Conservation (phyloP, 345 rosid species). For the Jatropha curcas region DNA sequence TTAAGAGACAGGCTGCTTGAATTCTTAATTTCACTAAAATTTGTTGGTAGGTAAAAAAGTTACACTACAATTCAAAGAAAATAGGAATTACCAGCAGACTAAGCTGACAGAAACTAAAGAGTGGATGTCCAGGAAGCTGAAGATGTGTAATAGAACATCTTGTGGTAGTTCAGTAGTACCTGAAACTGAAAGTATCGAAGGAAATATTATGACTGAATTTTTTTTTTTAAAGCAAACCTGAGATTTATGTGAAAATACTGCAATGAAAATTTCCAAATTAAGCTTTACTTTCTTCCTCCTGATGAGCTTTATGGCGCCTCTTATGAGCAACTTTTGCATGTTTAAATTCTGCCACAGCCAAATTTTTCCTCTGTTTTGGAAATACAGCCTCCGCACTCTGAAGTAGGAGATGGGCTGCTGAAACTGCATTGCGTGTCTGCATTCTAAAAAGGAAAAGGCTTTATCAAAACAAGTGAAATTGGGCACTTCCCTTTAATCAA, state of each 20-base stretch:
- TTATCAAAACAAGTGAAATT: not conserved
- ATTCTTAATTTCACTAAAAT: not conserved
- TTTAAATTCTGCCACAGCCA: constrained; percentile 66
- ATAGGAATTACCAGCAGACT: constrained; percentile 60
- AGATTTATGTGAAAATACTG: not conserved
- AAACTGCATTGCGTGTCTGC: constrained; percentile 58
- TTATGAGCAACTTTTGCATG: constrained; percentile 72
- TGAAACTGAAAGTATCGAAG: constrained; percentile 21
- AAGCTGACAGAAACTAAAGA: constrained; percentile 56
- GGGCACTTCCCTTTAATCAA: not conserved
- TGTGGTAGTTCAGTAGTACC: constrained; percentile 63
- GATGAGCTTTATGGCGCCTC: constrained; percentile 51
- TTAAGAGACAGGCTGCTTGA: not conserved
- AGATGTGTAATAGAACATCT: constrained; percentile 65
- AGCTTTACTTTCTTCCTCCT: constrained; percentile 40
- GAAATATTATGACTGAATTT: not conserved
- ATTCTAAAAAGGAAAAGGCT: constrained; percentile 35
- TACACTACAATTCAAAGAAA: not conserved
- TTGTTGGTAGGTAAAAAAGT: not conserved
- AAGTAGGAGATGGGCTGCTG: constrained; percentile 65
- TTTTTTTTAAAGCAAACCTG: too few relatives aligned
- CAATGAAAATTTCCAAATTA: not conserved
- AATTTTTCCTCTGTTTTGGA: constrained; percentile 83
- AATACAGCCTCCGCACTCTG: constrained; percentile 66
- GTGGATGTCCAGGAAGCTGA: constrained; percentile 61